Conservation (phyloP, 371 early-diverging fungal species). For the Mortierella sp. region DNA sequence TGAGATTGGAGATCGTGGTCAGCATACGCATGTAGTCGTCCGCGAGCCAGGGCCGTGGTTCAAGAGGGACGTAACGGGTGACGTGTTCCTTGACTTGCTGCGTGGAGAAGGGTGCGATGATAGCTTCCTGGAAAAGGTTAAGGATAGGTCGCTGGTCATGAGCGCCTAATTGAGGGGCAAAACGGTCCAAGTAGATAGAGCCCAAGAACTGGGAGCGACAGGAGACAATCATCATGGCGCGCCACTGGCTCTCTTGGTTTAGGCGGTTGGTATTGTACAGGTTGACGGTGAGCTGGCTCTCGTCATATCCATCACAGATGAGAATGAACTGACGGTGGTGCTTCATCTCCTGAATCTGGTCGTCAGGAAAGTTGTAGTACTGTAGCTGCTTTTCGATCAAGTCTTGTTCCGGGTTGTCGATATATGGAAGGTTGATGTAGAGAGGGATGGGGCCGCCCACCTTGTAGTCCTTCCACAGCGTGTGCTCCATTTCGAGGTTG, state of each 20-base stretch:
- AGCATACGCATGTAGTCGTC: background rate
- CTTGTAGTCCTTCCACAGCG: conserved; percentile 16
- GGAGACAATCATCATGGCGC: conserved; percentile 20
- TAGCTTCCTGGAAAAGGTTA: background rate
- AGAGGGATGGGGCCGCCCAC: conserved; percentile 3
- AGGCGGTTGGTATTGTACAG: conserved; percentile 4
- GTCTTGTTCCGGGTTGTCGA: background rate
- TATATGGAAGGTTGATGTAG: background rate
- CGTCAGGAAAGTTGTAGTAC: background rate
- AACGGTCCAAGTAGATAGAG: background rate
- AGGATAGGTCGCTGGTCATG: too few species aligned
- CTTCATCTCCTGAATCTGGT: conserved; percentile 6
- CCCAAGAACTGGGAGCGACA: conserved; percentile 4
- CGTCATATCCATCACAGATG: conserved; percentile 23
- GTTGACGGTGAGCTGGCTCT: background rate
- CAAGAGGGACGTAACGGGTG: background rate
- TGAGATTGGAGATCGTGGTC: background rate
- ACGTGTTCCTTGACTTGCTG: conserved; percentile 18
- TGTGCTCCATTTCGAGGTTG: background rate
- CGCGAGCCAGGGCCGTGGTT: background rate
- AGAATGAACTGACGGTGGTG: background rate
- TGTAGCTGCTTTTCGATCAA: conserved; percentile 8
- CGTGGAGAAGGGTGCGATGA: conserved; percentile 4
- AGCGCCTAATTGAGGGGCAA: background rate
- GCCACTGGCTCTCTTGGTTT: background rate